These are phyloP conservation scores for Lasiodiplodia theobromae DNA, from an alignment of 2,329 filamentous ascomycete species.

Conservation along the genomic window DNA sequence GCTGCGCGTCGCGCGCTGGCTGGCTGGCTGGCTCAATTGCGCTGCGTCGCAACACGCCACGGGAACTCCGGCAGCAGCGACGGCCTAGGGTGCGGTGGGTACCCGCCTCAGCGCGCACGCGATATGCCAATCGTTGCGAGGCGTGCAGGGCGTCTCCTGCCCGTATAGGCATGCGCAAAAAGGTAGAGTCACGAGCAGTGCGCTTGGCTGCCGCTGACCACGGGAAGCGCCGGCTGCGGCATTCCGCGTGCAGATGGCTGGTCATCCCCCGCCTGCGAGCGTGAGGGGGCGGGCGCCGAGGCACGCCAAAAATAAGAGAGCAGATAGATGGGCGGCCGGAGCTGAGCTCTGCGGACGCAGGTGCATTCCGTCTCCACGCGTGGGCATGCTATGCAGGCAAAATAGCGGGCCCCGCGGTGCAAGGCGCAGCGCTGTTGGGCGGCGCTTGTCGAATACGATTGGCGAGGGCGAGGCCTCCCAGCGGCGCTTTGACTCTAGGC, in stretches of 20 bases:
- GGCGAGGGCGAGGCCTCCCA: conserved; percentile 19
- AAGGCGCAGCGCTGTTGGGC: conserved; percentile 23
- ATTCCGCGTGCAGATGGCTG: not conserved
- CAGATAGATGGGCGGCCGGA: not conserved
- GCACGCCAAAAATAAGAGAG: conserved; percentile 12
- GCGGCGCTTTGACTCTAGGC: conserved; percentile 24
- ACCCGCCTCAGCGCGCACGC: conserved; percentile 11
- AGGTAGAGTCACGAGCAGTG: conserved; percentile 7
- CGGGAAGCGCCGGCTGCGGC: conserved; percentile 20
- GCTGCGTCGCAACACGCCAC: conserved; percentile 5
- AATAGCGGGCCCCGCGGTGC: conserved; percentile 10
- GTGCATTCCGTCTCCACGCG: conserved; percentile 23
- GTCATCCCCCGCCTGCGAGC: not conserved
- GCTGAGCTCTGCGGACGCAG: conserved; percentile 12
- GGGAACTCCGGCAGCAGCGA: conserved; percentile 1
- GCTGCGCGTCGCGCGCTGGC: conserved; percentile 15
- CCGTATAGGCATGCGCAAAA: conserved; percentile 18
- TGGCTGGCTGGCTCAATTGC: not conserved
- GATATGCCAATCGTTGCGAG: conserved; percentile 17
- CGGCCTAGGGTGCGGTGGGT: conserved; percentile 7
- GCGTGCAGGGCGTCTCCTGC: not conserved
- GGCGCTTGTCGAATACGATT: conserved; percentile 18
- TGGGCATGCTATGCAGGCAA: conserved; percentile 17
- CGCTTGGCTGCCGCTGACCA: conserved; percentile 2
- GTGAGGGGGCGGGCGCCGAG: not conserved